Evolutionary conservation across 1,139 yeast species (phyloP), one percentile per base, ranked within the genome.

Genomic region (Hyphopichia buzzinii): DNA sequence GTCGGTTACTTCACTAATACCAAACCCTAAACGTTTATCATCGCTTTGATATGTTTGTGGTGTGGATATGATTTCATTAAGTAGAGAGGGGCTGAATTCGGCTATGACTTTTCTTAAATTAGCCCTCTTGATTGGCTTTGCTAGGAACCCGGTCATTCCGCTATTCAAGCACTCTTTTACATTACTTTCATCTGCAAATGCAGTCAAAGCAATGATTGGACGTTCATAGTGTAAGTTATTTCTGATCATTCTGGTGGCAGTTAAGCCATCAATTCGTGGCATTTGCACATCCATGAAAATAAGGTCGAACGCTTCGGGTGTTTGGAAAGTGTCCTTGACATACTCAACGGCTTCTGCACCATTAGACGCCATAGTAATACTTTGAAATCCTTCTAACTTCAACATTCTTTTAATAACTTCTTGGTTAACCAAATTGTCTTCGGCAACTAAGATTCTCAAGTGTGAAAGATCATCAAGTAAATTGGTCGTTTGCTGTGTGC

Each of bases 261-360:
- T 69, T 30, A 90, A 62, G 2, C 98, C 98, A 57, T 89, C 95
- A 47, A 87, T 73, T 48, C 77, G 81, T 2, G 97, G 98, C 98
- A 92, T 92, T 59, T 89, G 96, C 35, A 92, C 88, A 62, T 92
- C 98, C 97, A 92, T 90, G 53, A 92, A 85, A 6, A 92, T 78
- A 37, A 92, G 62, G 50, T 86, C 92, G 56, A 72, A 88, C 17
- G 57, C 49, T 13, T 61, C 59, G 19, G 63, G 58, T 12, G 52
- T 50, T 13, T 62, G 71, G 37, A 69, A 64, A 4, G 81, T 68
- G 26, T 71, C 72, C 44, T 75, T 72, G 2, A 86, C 81, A 36
- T 70, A 65, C 19, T 78, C 79, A 30, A 87, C 79, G 0, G 95
- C 97, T 48, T 85, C 94, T 30, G 79, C 82, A n/a, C 98, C 98